A percentile compares a stretch with the other conserved stretches of the same genome.
Conservation (phyloP, 176 grass and related monocot genomes). For the Aegilops bicornis region DNA sequence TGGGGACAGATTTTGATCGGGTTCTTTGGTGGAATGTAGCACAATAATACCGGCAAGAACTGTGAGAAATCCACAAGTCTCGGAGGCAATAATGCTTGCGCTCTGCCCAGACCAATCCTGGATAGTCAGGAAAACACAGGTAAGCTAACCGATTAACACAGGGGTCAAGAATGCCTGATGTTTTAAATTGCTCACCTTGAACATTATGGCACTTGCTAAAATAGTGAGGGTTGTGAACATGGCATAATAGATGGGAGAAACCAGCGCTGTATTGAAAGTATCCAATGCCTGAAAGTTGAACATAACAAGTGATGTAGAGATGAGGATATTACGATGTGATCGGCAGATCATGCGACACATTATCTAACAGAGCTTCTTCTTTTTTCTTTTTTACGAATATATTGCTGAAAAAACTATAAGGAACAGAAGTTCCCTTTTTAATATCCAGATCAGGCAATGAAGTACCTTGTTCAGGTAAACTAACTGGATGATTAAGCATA, state of each 20-base stretch:
- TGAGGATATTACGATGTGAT: not conserved
- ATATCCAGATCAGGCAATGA: not conserved
- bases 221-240: slow-evolving; percentile 99
- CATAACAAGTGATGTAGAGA: not conserved
- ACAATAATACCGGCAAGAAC: slow-evolving; percentile 85
- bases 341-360: not conserved
- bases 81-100: slow-evolving; percentile 80
- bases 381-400: too few relatives aligned
- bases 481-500: slow-evolving; percentile 83
- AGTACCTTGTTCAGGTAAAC: slow-evolving; percentile 97
- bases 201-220: slow-evolving; percentile 99
- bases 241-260: slow-evolving; percentile 94
- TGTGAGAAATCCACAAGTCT: slow-evolving; percentile 90
- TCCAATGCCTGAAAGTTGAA: slow-evolving; percentile 74
- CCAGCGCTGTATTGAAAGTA: slow-evolving; percentile 97
- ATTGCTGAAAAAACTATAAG: not conserved
- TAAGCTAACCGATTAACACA: not conserved
- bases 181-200: slow-evolving; percentile 60
- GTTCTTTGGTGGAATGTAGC: slow-evolving; percentile 85
- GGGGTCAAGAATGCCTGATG: not conserved
- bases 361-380: not conserved
- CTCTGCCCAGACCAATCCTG: slow-evolving; percentile 99
- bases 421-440: not conserved
- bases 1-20: slow-evolving; percentile 63
- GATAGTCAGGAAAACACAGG: not conserved